Evolutionary conservation across 306 rosid species (phyloP).

Genomic region (Fragaria iinumae): DNA sequence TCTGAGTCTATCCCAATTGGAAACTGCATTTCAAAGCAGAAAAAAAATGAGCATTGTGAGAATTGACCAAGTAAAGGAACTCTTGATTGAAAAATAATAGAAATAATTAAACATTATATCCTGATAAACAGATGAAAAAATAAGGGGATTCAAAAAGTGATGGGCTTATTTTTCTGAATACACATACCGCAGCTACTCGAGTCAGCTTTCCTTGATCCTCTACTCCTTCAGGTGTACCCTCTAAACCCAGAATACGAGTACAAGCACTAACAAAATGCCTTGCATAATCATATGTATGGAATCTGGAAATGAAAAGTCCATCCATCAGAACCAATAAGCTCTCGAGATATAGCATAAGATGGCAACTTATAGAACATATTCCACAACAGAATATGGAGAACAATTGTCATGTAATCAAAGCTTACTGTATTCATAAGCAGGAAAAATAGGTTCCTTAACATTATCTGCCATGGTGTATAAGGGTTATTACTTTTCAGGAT

Average conservation of each 20-base stretch:
- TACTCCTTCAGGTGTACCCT: conserved; percentile 97
- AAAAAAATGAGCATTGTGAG: conserved; percentile 26
- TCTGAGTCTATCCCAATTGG: conserved; percentile 96
- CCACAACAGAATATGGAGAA: background rate
- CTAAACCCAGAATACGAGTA: conserved; percentile 93
- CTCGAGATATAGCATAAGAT: conserved; percentile 11
- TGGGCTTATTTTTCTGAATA: background rate
- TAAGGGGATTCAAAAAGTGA: conserved; percentile 26
- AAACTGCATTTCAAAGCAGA: conserved; percentile 57
- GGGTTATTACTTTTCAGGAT: background rate
- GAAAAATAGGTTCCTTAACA: background rate
- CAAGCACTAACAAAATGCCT: conserved; percentile 98
- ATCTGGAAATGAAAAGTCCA: conserved; percentile 46
- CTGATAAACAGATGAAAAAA: conserved; percentile 15
- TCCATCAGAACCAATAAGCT: conserved; percentile 8
- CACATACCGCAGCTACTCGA: conserved; percentile 91
- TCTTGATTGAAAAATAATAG: conserved; percentile 6
- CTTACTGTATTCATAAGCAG: conserved; percentile 4
- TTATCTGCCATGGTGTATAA: background rate
- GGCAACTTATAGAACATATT: background rate
- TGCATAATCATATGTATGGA: conserved; percentile 97
- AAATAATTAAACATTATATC: background rate
- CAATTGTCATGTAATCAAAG: background rate
- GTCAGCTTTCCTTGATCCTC: conserved; percentile 97
- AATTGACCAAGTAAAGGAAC: conserved; percentile 27